Evolutionary conservation across 73 alveolate species (phyloP).

Genomic region (Tetrahymena elliotti): DNA sequence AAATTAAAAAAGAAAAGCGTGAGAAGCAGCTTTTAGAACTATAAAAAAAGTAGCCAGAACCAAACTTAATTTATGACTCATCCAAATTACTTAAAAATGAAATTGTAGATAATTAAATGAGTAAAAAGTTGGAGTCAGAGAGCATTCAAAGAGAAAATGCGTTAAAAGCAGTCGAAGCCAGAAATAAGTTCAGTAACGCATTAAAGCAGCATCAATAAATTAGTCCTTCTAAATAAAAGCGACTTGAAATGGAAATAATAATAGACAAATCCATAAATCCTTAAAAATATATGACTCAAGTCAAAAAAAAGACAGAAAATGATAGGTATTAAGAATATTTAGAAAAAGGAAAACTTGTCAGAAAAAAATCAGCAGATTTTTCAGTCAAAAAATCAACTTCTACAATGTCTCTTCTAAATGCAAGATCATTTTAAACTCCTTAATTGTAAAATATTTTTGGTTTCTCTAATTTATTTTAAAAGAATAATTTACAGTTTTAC

Average conservation of each 20-base stretch:
- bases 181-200: neutral
- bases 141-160: neutral
- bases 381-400: neutral
- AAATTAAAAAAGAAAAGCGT: neutral
- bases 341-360: neutral
- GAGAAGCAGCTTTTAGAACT: neutral
- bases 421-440: neutral
- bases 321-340: neutral
- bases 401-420: neutral
- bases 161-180: neutral
- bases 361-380: neutral
- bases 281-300: neutral
- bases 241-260: neutral
- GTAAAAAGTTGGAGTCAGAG: neutral
- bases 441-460: neutral
- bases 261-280: neutral
- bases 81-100: neutral
- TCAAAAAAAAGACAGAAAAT: neutral
- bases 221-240: neutral
- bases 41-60: neutral
- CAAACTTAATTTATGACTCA: neutral
- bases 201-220: neutral
- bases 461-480: neutral
- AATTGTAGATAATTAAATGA: neutral
- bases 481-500: too few relatives aligned